These are phyloP conservation scores for Microbotryum intermedium DNA, from an alignment of 1,284 basidiomycete genomes.

Conservation along the genomic window DNA sequence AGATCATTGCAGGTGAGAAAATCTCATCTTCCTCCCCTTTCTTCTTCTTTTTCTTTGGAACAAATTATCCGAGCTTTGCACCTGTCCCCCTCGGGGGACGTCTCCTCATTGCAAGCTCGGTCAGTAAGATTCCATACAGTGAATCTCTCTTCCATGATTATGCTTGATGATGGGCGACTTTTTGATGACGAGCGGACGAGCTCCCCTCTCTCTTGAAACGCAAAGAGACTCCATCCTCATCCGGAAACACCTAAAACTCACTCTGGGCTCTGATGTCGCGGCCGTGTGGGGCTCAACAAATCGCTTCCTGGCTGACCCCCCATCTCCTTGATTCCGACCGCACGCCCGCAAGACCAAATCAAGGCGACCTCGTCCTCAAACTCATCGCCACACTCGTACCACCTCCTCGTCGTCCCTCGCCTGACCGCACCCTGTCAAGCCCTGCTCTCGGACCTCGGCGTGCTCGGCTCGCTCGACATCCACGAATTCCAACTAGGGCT, in stretches of 20 bases:
- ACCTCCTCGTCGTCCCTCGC: conserved; percentile 80
- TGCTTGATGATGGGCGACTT: too few species aligned
- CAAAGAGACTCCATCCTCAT: too few species aligned
- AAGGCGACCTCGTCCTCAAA: conserved; percentile 37
- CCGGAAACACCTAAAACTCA: too few species aligned
- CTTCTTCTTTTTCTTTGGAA: background rate
- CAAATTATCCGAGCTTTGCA: conserved; percentile 8
- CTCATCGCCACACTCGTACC: conserved; percentile 58
- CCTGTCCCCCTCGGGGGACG: background rate
- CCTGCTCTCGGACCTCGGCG: conserved; percentile 81
- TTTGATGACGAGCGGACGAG: too few species aligned
- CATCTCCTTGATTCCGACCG: background rate
- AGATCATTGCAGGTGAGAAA: conserved; percentile 76
- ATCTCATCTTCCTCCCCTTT: background rate
- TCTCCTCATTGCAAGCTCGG: background rate
- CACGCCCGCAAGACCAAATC: conserved; percentile 62
- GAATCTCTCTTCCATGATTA: too few species aligned
- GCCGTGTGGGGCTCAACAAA: background rate
- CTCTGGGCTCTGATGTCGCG: too few species aligned
- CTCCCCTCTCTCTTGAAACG: too few species aligned
- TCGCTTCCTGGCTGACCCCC: background rate
- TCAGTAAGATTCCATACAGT: too few species aligned
- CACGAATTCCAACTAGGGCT: conserved; percentile 85
- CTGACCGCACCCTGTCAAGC: conserved; percentile 73
- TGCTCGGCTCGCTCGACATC: conserved; percentile 77